phyloP scores from a whole-genome alignment of 257 asterid species.

The Anisodus tanguticus region DNA sequence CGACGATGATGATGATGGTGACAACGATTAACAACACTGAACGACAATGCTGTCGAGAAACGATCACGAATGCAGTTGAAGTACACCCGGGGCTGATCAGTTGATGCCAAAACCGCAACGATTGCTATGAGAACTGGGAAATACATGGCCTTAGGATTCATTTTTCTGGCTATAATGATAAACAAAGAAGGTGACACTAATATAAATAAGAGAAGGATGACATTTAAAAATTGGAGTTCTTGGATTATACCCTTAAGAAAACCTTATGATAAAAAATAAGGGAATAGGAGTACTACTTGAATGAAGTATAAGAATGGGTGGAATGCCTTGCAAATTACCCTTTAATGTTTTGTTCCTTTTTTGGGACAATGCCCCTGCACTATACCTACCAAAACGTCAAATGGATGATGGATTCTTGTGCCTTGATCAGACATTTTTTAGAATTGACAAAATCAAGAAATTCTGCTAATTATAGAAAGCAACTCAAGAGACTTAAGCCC shows the following conservation, averaged over 20 bases:
- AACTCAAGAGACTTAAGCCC: neutral
- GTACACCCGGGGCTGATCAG: constrained; percentile 31
- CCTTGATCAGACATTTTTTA: neutral
- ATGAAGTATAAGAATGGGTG: constrained; percentile 30
- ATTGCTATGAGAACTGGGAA: constrained; percentile 53
- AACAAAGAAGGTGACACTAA: neutral
- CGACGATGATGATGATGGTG: constrained; percentile 36
- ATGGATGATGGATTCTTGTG: neutral
- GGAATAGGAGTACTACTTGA: neutral
- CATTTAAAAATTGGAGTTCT: neutral
- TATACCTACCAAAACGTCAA: constrained; percentile 18
- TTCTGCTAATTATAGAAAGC: neutral
- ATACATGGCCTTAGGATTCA: constrained; percentile 48
- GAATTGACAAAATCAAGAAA: neutral
- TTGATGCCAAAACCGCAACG: constrained; percentile 57
- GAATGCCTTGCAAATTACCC: constrained; percentile 37
- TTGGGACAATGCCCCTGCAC: neutral
- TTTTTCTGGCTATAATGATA: constrained; percentile 24
- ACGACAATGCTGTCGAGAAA: neutral
- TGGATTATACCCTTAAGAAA: constrained; percentile 11
- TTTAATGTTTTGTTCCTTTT: neutral
- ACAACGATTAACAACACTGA: neutral
- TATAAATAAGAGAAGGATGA: neutral
- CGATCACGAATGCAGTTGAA: constrained; percentile 29
- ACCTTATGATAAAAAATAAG: neutral